phyloP scores from a whole-genome alignment of 345 rosid genomes.

The Conringia planisiliqua region DNA sequence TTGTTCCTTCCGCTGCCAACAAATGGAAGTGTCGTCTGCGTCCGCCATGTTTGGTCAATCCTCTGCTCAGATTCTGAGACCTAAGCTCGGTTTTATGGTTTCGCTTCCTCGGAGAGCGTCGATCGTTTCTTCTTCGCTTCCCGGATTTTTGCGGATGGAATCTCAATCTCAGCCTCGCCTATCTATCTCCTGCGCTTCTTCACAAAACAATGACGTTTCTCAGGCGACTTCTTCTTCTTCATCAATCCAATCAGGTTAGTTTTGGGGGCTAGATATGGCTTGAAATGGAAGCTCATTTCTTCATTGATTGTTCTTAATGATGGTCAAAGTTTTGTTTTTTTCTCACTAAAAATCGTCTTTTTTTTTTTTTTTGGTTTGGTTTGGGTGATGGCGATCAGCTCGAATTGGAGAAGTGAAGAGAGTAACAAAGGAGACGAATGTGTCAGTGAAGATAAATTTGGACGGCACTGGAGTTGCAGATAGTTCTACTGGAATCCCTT shows the following conservation, averaged over 20 bases:
- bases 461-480: conserved; percentile 88
- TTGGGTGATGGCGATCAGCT: conserved; percentile 15
- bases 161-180: conserved; percentile 21
- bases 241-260: neutral
- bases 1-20: conserved; percentile 15
- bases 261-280: neutral
- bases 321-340: neutral
- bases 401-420: conserved; percentile 81
- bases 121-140: conserved; percentile 14
- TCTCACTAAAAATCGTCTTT: neutral
- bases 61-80: conserved; percentile 17
- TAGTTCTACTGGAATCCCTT: conserved; percentile 70
- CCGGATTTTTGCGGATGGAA: conserved; percentile 12
- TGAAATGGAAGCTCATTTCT: conserved; percentile 1
- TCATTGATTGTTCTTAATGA: neutral
- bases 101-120: neutral
- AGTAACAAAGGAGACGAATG: conserved; percentile 84
- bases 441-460: conserved; percentile 65
- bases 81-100: neutral
- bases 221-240: neutral
- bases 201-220: neutral
- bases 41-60: conserved; percentile 22
- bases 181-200: conserved; percentile 23
- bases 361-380: neutral
- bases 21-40: conserved; percentile 21